These are phyloP conservation scores for Adenanthera pavonina DNA, from an alignment of 306 rosid species.

Conservation along the genomic window DNA sequence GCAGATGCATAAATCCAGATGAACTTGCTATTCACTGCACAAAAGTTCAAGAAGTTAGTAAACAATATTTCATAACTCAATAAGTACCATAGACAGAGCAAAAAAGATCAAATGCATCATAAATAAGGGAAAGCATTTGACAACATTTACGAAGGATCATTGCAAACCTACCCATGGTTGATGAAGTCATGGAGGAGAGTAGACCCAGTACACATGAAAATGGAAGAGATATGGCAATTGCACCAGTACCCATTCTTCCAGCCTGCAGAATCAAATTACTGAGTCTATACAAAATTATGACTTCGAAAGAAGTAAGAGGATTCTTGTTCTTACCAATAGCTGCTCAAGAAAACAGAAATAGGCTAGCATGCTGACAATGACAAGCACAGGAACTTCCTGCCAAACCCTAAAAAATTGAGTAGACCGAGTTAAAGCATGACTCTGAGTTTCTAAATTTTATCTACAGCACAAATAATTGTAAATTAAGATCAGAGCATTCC, in stretches of 20 bases:
- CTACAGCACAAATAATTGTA: background rate
- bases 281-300: constrained; percentile 26
- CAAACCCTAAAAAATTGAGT: constrained; percentile 67
- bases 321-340: constrained; percentile 69
- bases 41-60: constrained; percentile 34
- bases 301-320: constrained; percentile 27
- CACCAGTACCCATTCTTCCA: constrained; percentile 73
- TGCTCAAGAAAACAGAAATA: constrained; percentile 98
- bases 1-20: constrained; percentile 83
- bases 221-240: constrained; percentile 90
- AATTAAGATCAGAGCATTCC: background rate
- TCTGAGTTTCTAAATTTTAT: constrained; percentile 27
- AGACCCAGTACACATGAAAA: constrained; percentile 93
- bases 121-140: constrained; percentile 27
- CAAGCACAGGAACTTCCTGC: constrained; percentile 98
- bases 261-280: constrained; percentile 61
- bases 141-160: constrained; percentile 18
- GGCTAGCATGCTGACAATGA: constrained; percentile 93
- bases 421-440: constrained; percentile 27
- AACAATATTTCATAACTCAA: background rate
- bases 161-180: constrained; percentile 86
- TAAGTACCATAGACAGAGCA: background rate
- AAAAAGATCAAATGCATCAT: constrained; percentile 8
- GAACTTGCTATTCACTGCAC: constrained; percentile 77
- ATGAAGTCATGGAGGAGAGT: constrained; percentile 85